Evolutionary conservation across 2,329 filamentous ascomycete genomes (phyloP).

Genomic region (Nannizzia gypsea): DNA sequence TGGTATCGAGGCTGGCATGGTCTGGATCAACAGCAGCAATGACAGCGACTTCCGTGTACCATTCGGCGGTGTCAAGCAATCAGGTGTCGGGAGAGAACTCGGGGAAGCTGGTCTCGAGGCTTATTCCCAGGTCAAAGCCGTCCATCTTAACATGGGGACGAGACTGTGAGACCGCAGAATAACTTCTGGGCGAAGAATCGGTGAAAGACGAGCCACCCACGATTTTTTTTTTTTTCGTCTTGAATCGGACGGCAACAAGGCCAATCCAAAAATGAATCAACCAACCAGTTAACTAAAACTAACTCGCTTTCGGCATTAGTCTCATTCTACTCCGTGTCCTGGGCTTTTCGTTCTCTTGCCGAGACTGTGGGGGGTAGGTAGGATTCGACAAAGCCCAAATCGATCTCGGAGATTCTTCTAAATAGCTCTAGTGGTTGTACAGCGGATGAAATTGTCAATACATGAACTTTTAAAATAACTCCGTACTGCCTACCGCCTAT

Average conservation of each 20-base stretch:
- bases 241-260: not conserved
- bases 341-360: not conserved
- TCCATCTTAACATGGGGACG: slow-evolving; percentile 37
- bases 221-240: not conserved
- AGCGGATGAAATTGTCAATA: slow-evolving; percentile 1
- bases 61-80: slow-evolving; percentile 53
- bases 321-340: not conserved
- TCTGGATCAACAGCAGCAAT: slow-evolving; percentile 55
- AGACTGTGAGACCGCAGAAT: slow-evolving; percentile 22
- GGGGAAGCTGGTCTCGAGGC: slow-evolving; percentile 49
- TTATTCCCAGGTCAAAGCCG: slow-evolving; percentile 49
- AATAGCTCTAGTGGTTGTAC: slow-evolving; percentile 1
- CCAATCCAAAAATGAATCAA: too few relatives aligned
- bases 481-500: not conserved
- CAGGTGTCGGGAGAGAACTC: slow-evolving; percentile 50
- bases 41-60: slow-evolving; percentile 40
- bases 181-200: not conserved
- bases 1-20: slow-evolving; percentile 55
- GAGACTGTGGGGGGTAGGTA: not conserved
- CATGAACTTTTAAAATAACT: not conserved
- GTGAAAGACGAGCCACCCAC: not conserved
- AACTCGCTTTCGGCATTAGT: too few relatives aligned
- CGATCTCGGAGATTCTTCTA: not conserved
- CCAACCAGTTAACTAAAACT: too few relatives aligned
- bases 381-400: not conserved